Percentiles rank a stretch among this genome's conserved stretches.
Conservation (phyloP, 257 asterid species). For the Capsicum baccatum region DNA sequence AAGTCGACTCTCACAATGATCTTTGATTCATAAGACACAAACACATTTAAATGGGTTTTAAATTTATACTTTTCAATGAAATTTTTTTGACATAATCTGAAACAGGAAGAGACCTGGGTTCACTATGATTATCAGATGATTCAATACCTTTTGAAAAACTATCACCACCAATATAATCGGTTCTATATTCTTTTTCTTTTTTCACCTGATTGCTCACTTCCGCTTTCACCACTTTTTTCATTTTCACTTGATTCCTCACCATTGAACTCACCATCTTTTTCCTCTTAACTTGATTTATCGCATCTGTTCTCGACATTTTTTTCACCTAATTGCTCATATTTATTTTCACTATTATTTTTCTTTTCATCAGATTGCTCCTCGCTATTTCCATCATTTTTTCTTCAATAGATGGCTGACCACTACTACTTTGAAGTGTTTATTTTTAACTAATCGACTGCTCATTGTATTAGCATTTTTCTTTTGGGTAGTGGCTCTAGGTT, state of each 20-base stretch:
- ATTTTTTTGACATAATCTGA: not conserved
- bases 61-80: not conserved
- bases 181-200: not conserved
- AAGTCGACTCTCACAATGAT: not conserved
- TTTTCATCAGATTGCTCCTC: no score
- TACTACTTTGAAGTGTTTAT: no score
- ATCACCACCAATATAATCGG: not conserved
- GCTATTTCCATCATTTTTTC: no score
- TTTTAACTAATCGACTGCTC: no score
- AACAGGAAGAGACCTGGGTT: not conserved
- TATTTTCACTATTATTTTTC: no score
- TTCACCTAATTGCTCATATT: not conserved
- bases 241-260: no score
- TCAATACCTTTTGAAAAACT: not conserved
- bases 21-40: no score
- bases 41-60: not conserved
- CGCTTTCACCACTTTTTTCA: not conserved
- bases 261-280: no score
- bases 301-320: not conserved
- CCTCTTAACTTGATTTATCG: not conserved
- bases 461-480: no score
- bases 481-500: no score
- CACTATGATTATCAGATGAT: no score
- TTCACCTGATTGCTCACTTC: not conserved
- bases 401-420: no score